Percentiles rank a stretch among this genome's conserved stretches.
Conservation (phyloP, 1,284 basidiomycete genomes). For the Cutaneotrichosporon spelunceum region DNA sequence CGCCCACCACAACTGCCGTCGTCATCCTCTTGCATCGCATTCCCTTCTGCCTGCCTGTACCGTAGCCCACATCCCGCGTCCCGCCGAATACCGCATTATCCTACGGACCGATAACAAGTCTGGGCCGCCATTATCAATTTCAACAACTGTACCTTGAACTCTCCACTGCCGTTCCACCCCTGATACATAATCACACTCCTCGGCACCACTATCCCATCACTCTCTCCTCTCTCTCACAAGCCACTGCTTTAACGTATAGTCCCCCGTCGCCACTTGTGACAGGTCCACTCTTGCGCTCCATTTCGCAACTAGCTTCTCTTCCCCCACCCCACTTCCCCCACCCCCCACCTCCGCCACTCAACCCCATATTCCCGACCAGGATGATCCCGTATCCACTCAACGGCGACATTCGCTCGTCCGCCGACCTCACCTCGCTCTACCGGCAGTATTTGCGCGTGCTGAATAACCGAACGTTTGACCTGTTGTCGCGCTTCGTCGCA, state of each 20-base stretch:
- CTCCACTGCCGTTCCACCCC: background rate
- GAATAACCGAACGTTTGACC: conserved; percentile 17
- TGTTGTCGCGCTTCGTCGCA: conserved; percentile 14
- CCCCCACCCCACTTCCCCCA: background rate
- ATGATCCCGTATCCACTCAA: conserved; percentile 12
- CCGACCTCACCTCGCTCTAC: conserved; percentile 16
- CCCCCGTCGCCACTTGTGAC: background rate
- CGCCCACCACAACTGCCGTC: too few relatives aligned
- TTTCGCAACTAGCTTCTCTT: background rate
- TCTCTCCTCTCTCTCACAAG: too few relatives aligned
- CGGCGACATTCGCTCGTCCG: conserved; percentile 10
- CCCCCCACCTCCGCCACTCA: background rate
- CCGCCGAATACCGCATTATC: background rate
- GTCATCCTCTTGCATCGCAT: too few relatives aligned
- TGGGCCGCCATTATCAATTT: background rate
- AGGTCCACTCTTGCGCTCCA: too few relatives aligned
- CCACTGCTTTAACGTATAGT: background rate
- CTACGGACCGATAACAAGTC: background rate
- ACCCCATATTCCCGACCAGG: background rate
- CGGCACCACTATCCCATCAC: too few relatives aligned
- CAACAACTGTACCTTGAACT: background rate
- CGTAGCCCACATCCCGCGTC: too few relatives aligned
- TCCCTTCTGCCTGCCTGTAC: too few relatives aligned
- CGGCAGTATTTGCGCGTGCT: conserved; percentile 20
- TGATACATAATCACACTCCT: background rate